Evolutionary conservation across 805 yeast species (phyloP), one percentile per base, ranked within the genome.

Genomic region (Ogataea wickerhamii): DNA sequence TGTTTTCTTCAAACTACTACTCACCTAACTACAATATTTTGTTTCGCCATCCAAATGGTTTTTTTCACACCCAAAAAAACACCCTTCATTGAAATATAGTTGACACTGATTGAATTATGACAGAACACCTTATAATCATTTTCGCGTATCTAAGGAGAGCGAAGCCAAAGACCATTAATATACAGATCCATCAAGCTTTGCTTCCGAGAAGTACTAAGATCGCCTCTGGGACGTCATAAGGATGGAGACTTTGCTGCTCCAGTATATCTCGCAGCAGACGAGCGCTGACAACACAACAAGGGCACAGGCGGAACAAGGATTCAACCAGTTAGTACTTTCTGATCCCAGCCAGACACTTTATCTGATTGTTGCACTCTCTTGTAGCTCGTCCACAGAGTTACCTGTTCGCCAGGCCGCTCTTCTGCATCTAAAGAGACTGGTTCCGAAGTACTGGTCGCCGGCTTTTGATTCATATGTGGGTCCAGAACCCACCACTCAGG

Each of bases 381-480:
- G 58, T 2, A 49, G 64, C 36, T 33, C 47, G 1, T 19, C 46
- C 3, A 18, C 52, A 1, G 58, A 66, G 0, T 35, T 70, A 2
- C 58, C 71, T 4, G 41, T 69, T 0, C 66, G 83, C 48, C 95
- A 83, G 56, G 68, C 83, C 29, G 73, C 83, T 12, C 58, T 88
- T 27, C 62, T 87, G 23, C 79, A 83, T 44, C 57, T 86, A 48
- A 82, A 84, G 52, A 68, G 83, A 37, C 57, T 82, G 13, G 82
- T 86, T 1, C 83, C 88, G 0, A 64, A 70, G 48, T 78, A 74
- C 51, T 89, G 98, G 98, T 78, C 88, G 12, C 75, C 88, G 6
- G 95, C 85, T 0, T 87, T 88, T 58, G 80, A 74, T 37, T 79
- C 86, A 12, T 89, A 76, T 56, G 58, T 66, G 13, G 94, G 94